phyloP scores from a whole-genome alignment of 1,284 basidiomycete genomes.

The Thecaphora thlaspeos region DNA sequence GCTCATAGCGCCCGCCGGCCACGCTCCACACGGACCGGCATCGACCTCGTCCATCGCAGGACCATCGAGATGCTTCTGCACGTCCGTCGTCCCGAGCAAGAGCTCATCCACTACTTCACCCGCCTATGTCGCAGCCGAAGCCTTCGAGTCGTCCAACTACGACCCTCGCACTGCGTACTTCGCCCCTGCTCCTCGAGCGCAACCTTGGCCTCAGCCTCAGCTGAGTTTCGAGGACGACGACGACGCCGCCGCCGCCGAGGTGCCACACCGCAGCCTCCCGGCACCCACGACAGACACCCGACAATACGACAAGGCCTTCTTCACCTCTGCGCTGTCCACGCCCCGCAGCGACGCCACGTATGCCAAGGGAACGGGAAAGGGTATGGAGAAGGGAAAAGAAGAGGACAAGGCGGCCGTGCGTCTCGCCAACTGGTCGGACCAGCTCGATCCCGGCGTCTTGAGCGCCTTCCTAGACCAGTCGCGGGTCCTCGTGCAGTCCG shows the following conservation, averaged over 20 bases:
- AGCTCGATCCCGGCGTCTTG: slow-evolving; percentile 1
- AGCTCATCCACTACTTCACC: slow-evolving; percentile 11
- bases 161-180: not conserved
- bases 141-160: not conserved
- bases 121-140: not conserved
- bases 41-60: slow-evolving; percentile 10
- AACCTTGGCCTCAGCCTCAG: no score
- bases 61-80: slow-evolving; percentile 31
- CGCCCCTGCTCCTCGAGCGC: no score
- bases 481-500: slow-evolving; percentile 8
- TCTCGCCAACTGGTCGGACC: slow-evolving; percentile 2
- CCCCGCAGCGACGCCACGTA: not conserved
- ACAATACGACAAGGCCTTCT: slow-evolving; percentile 5
- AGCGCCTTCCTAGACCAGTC: slow-evolving; percentile 7
- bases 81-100: slow-evolving; percentile 8
- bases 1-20: no score
- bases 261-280: not conserved
- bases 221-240: not conserved
- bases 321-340: slow-evolving; percentile 12
- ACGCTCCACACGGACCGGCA: no score
- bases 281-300: not conserved
- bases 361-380: not conserved
- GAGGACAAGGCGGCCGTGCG: not conserved
- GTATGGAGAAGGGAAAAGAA: not conserved
- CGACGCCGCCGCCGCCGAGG: not conserved